Conservation (phyloP, 768 basidiomycete species). For the Gyrodon lividus region DNA sequence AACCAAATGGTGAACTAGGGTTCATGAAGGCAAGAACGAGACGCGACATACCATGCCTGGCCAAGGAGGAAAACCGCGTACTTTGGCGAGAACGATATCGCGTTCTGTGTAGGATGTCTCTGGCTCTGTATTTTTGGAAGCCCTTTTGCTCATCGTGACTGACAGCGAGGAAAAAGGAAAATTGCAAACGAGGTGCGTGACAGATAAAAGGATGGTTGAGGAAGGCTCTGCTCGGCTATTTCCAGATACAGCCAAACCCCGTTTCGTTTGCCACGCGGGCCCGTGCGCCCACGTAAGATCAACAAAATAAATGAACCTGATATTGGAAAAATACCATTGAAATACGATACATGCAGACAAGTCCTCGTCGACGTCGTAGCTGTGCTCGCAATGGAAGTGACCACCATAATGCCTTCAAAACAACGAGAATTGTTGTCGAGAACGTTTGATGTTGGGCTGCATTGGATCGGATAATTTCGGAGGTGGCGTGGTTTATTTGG, state of each 20-base stretch:
- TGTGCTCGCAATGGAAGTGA: constrained; percentile 18
- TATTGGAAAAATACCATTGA: constrained; percentile 32
- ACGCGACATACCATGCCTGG: constrained; percentile 79
- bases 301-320: constrained; percentile 32
- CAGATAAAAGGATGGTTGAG: constrained; percentile 41
- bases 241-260: constrained; percentile 38
- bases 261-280: constrained; percentile 40
- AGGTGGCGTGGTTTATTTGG: constrained; percentile 32
- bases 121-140: constrained; percentile 38
- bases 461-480: constrained; percentile 12
- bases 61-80: constrained; percentile 95
- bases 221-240: constrained; percentile 42
- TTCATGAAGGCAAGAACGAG: constrained; percentile 14
- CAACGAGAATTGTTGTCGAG: background rate
- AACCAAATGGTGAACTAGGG: constrained; percentile 8
- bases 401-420: constrained; percentile 13
- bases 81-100: constrained; percentile 88
- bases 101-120: constrained; percentile 59
- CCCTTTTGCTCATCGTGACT: constrained; percentile 52
- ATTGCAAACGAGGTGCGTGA: constrained; percentile 28
- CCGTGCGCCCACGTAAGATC: constrained; percentile 40
- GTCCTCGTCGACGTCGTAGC: constrained; percentile 20
- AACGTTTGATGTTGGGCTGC: background rate
- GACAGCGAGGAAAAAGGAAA: constrained; percentile 13
- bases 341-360: constrained; percentile 29